Evolutionary conservation across 2,329 filamentous ascomycete genomes (phyloP).

Genomic region (Zymoseptoria brevis): DNA sequence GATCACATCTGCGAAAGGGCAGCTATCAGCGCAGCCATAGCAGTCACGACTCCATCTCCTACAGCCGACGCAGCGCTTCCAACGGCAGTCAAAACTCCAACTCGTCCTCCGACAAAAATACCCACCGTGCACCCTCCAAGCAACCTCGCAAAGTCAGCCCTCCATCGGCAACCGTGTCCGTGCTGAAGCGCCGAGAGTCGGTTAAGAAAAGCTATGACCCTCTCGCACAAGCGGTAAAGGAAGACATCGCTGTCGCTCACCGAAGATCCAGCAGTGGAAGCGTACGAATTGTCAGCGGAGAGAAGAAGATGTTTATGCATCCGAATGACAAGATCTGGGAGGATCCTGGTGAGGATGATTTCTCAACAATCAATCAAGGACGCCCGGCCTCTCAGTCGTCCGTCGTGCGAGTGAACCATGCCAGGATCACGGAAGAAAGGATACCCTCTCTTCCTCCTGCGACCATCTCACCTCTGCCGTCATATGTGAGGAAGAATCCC

Average conservation of each 20-base stretch:
- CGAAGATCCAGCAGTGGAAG: slow-evolving; percentile 55
- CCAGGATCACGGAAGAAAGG: slow-evolving; percentile 17
- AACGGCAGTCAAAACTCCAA: slow-evolving; percentile 12
- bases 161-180: slow-evolving; percentile 13
- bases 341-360: slow-evolving; percentile 56
- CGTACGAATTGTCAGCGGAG: slow-evolving; percentile 59
- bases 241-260: slow-evolving; percentile 29
- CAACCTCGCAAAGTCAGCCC: slow-evolving; percentile 15
- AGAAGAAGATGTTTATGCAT: slow-evolving; percentile 57
- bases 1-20: slow-evolving; percentile 59
- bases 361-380: slow-evolving; percentile 8
- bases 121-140: slow-evolving; percentile 11
- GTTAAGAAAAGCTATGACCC: slow-evolving; percentile 30
- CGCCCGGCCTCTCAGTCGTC: neutral
- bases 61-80: slow-evolving; percentile 11
- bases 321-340: slow-evolving; percentile 81
- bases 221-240: slow-evolving; percentile 28
- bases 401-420: neutral
- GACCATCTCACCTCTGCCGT: slow-evolving; percentile 10
- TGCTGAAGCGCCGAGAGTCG: slow-evolving; percentile 18
- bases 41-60: slow-evolving; percentile 14
- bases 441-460: slow-evolving; percentile 24
- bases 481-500: slow-evolving; percentile 55
- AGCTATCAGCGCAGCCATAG: slow-evolving; percentile 56
- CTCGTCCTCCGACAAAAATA: neutral